These are phyloP conservation scores for Yamadazyma dushanensis DNA, from an alignment of 1,139 yeast species.

Conservation along the genomic window DNA sequence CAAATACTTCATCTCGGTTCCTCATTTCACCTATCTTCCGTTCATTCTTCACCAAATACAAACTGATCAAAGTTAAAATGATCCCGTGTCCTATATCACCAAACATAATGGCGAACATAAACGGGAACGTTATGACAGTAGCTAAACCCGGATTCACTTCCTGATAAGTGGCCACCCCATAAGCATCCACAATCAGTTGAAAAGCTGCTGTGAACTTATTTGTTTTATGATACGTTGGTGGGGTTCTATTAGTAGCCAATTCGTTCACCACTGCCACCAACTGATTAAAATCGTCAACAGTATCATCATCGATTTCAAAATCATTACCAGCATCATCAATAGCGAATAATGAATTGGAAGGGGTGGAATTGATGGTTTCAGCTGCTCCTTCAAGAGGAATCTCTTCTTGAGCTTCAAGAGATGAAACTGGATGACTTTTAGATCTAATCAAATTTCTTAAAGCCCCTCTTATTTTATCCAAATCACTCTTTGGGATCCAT, in stretches of 20 bases:
- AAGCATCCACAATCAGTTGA: slow-evolving; percentile 92
- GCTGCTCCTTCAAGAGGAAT: slow-evolving; percentile 17
- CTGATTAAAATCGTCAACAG: slow-evolving; percentile 27
- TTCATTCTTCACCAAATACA: slow-evolving; percentile 70
- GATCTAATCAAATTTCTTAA: slow-evolving; percentile 27
- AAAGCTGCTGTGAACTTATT: slow-evolving; percentile 91
- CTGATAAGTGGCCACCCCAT: slow-evolving; percentile 90
- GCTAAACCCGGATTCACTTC: slow-evolving; percentile 97
- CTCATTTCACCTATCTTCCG: slow-evolving; percentile 59
- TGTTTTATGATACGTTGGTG: slow-evolving; percentile 91
- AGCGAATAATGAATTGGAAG: slow-evolving; percentile 43
- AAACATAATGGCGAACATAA: slow-evolving; percentile 98
- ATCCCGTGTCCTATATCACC: slow-evolving; percentile 98
- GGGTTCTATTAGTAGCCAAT: slow-evolving; percentile 75
- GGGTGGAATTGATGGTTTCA: background rate
- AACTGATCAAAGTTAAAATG: slow-evolving; percentile 71
- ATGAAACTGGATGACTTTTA: slow-evolving; percentile 19
- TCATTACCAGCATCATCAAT: slow-evolving; percentile 41
- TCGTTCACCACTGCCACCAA: slow-evolving; percentile 69
- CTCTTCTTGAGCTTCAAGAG: slow-evolving; percentile 21
- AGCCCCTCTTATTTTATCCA: slow-evolving; percentile 24
- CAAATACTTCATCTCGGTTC: slow-evolving; percentile 87
- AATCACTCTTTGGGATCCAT: slow-evolving; percentile 68
- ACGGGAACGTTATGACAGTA: slow-evolving; percentile 92
- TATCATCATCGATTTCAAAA: slow-evolving; percentile 17